phyloP scores from a whole-genome alignment of 2,329 filamentous ascomycete species.

The Microdochium paspali region DNA sequence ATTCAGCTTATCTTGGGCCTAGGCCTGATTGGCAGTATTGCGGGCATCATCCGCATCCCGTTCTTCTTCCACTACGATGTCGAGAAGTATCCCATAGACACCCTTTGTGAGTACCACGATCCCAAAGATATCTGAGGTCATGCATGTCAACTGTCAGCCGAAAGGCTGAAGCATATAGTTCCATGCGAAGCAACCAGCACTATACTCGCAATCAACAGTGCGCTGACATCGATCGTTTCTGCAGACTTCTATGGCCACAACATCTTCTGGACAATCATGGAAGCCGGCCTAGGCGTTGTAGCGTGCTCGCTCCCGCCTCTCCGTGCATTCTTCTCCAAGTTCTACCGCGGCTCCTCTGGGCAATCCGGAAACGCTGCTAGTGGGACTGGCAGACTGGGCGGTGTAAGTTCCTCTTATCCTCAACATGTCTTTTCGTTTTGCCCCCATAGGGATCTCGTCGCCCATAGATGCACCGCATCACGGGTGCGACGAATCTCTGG shows the following conservation, averaged over 20 bases:
- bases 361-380: neutral
- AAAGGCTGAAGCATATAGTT: neutral
- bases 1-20: constrained; percentile 4
- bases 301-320: constrained; percentile 9
- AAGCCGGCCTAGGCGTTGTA: constrained; percentile 7
- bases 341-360: neutral
- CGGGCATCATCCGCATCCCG: constrained; percentile 4
- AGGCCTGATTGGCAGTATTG: constrained; percentile 4
- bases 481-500: neutral
- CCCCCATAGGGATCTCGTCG: neutral
- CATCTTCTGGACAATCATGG: constrained; percentile 7
- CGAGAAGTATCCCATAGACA: constrained; percentile 1
- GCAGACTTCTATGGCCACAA: constrained; percentile 5
- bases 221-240: neutral
- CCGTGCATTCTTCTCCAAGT: constrained; percentile 6
- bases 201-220: neutral
- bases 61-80: constrained; percentile 4
- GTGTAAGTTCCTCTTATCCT: neutral
- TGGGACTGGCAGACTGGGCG: neutral
- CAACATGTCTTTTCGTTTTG: neutral
- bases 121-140: neutral
- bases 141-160: neutral
- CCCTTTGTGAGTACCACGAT: constrained; percentile 2
- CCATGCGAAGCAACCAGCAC: neutral
- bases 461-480: neutral